Evolutionary conservation across 208 protist genomes (phyloP), one percentile per base, ranked within the genome.

Genomic region (Leishmania martiniquensis): DNA sequence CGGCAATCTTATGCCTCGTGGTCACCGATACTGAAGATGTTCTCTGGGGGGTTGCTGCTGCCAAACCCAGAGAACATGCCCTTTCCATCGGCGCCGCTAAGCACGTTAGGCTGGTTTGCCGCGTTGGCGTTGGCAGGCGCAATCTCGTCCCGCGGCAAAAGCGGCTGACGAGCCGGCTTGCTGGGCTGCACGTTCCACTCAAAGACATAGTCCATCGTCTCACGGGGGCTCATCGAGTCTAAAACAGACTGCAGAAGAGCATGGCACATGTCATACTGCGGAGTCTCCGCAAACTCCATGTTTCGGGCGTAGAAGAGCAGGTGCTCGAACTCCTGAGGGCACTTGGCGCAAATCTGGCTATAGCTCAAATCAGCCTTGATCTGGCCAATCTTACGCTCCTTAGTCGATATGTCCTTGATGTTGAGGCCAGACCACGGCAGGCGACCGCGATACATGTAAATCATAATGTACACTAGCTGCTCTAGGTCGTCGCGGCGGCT

Each of bases 381-480:
- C 49, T 85, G 83, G 39, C 78, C 85, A 54, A 96, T 94, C 59
- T 76, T 80, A 37, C 80, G 52, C 72, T 90, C 80, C 69, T 93
- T 97, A 52, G 97, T 90, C 25, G 96, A 76, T 9, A 72, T 81
- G 68, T 98, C 93, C 37, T 88, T 97, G 34, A 90, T 88, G 49
- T 96, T 90, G 39, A 99, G 80, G 25, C 91, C 91, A 17, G 98
- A 94, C 98, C 98, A 99, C 42, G 98, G 99, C 37, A 99, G 88
- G 13, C 75, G 84, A 10, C 98, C 98, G 37, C 95, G 89, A 68
- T 98, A 88, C 76, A 99, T 97, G 86, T 99, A 99, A 72, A 99
- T 93, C 67, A 99, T 87, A 45, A 99, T 87, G 75, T 98, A 98
- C 68, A 94, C 92, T 42, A 98, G 77, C 76, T 94, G 87, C 85